phyloP scores from a whole-genome alignment of 805 yeast genomes.

The Zygosaccharomyces bailii region DNA sequence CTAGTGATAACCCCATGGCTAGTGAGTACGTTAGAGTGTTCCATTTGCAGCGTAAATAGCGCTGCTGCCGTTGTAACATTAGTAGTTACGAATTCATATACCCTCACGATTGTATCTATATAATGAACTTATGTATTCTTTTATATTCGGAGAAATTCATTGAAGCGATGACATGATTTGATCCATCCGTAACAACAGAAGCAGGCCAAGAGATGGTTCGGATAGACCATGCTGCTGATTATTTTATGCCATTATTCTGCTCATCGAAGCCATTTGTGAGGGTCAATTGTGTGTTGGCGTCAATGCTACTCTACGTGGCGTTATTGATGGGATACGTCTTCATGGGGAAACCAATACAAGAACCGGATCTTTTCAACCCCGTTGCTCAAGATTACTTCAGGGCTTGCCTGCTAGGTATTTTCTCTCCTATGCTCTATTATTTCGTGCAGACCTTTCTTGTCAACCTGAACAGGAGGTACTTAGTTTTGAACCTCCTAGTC shows the following conservation, averaged over 20 bases:
- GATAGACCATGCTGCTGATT: constrained; percentile 31
- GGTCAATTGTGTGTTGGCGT: constrained; percentile 14
- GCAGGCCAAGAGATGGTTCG: constrained; percentile 25
- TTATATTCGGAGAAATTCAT: constrained; percentile 2
- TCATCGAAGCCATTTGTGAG: constrained; percentile 30
- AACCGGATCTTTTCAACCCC: constrained; percentile 36
- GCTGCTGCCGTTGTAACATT: constrained; percentile 3
- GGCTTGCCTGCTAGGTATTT: constrained; percentile 36
- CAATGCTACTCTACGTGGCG: constrained; percentile 17
- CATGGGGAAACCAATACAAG: constrained; percentile 26
- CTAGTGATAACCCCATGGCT: constrained; percentile 29
- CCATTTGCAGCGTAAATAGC: constrained; percentile 23
- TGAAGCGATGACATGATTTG: background rate
- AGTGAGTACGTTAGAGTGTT: constrained; percentile 33
- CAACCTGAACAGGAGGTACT: constrained; percentile 28
- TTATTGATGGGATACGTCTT: constrained; percentile 25
- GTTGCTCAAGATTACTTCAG: constrained; percentile 40
- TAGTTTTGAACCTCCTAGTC: constrained; percentile 32
- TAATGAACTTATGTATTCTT: constrained; percentile 2
- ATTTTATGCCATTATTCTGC: constrained; percentile 36
- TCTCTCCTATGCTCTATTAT: constrained; percentile 36
- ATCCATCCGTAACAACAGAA: background rate
- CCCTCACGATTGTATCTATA: background rate
- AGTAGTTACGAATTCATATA: constrained; percentile 3
- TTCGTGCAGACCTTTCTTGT: constrained; percentile 32